Evolutionary conservation across 306 rosid species (phyloP).

Genomic region (Prunus davidiana): DNA sequence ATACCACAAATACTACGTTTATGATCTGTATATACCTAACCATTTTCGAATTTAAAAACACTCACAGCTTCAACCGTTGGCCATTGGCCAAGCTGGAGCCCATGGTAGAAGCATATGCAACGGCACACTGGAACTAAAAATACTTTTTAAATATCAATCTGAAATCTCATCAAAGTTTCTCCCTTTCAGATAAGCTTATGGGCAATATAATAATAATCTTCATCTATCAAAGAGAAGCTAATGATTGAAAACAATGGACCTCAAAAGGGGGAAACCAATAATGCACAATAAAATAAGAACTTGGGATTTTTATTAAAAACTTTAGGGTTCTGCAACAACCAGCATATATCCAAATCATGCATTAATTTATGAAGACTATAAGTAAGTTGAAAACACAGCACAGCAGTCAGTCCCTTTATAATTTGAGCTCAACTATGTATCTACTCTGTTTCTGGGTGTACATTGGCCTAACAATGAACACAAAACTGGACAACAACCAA

Average conservation of each 20-base stretch:
- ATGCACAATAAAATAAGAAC: constrained; percentile 1
- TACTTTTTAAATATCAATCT: neutral
- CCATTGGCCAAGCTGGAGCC: constrained; percentile 18
- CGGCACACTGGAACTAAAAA: neutral
- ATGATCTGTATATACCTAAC: neutral
- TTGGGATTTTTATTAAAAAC: neutral
- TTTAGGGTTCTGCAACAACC: neutral
- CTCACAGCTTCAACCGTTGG: neutral
- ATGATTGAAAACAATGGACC: constrained; percentile 24
- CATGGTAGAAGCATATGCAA: constrained; percentile 14
- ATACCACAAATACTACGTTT: neutral
- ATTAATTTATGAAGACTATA: constrained; percentile 3
- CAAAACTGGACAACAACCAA: constrained; percentile 11
- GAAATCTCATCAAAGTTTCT: neutral
- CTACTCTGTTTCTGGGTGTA: constrained; percentile 8
- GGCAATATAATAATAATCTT: neutral
- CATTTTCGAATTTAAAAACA: neutral
- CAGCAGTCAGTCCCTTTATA: neutral
- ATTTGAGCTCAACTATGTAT: no score
- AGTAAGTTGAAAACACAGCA: neutral
- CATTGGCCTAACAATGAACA: constrained; percentile 4
- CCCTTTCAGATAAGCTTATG: neutral
- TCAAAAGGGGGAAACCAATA: constrained; percentile 15
- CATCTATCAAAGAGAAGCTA: constrained; percentile 9
- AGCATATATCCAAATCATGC: neutral